Conservation (phyloP, 2,329 filamentous ascomycete species). For the Aspergillus sp. region DNA sequence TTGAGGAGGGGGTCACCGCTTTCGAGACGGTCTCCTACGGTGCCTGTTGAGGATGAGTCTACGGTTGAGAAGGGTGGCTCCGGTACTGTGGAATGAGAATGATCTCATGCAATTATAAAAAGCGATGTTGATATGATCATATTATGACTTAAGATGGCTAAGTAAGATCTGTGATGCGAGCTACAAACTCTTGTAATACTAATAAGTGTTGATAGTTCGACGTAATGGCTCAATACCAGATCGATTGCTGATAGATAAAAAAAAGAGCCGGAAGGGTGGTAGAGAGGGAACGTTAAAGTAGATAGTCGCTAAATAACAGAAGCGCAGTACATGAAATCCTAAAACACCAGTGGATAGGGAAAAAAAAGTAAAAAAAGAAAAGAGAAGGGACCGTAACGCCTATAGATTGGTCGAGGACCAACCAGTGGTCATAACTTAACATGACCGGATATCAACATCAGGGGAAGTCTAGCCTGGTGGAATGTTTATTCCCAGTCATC, state of each 20-base stretch:
- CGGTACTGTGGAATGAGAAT: constrained; percentile 1
- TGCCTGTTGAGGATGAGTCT: constrained; percentile 14
- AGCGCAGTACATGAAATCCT: constrained; percentile 3
- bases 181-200: not conserved
- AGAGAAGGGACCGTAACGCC: constrained; percentile 9
- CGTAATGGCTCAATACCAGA: not conserved
- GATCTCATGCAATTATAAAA: not conserved
- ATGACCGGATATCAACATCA: not conserved
- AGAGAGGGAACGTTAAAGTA: constrained; percentile 7
- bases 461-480: not conserved
- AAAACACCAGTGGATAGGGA: constrained; percentile 1
- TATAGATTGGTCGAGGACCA: constrained; percentile 6
- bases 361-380: constrained; percentile 1
- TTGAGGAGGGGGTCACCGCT: constrained; percentile 28
- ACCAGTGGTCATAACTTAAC: constrained; percentile 8
- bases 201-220: not conserved
- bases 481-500: constrained; percentile 66
- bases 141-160: not conserved
- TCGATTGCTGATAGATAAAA: not conserved
- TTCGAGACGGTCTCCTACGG: constrained; percentile 22
- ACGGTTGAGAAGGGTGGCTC: constrained; percentile 1
- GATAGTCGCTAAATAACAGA: constrained; percentile 13
- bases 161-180: not conserved
- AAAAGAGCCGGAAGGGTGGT: constrained; percentile 1
- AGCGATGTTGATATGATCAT: constrained; percentile 8